These are phyloP conservation scores for Oryza longistaminata DNA, from an alignment of 176 grass and related monocot species.

Conservation along the genomic window DNA sequence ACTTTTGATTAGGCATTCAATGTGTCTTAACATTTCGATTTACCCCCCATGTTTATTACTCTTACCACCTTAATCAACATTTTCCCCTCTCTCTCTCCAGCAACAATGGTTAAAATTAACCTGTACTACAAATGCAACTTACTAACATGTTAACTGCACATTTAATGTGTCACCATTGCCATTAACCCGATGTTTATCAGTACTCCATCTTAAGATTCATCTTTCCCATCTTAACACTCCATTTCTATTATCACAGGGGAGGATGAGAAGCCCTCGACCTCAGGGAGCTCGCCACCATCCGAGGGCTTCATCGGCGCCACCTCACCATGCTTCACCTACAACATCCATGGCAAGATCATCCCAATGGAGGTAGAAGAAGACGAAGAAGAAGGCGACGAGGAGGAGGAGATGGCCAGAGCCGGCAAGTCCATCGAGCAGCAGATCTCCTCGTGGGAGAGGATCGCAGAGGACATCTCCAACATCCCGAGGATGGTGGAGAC, in stretches of 20 bases:
- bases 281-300: slow-evolving; percentile 43
- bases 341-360: slow-evolving; percentile 15
- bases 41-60: background rate
- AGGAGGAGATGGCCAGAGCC: slow-evolving; percentile 33
- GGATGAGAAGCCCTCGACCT: slow-evolving; percentile 66
- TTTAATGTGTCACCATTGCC: background rate
- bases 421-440: slow-evolving; percentile 42
- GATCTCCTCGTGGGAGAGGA: slow-evolving; percentile 65
- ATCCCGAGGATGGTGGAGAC: slow-evolving; percentile 60
- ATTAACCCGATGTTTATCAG: background rate
- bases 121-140: background rate
- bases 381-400: background rate
- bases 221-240: background rate
- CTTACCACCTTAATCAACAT: slow-evolving; percentile 13
- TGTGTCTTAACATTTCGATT: background rate
- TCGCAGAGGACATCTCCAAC: slow-evolving; percentile 53
- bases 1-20: background rate
- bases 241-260: slow-evolving; percentile 29
- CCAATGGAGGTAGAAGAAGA: slow-evolving; percentile 37
- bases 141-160: background rate
- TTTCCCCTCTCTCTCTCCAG: too few relatives aligned
- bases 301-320: slow-evolving; percentile 28
- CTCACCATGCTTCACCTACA: slow-evolving; percentile 46
- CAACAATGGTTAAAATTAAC: background rate
- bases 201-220: slow-evolving; percentile 18